Evolutionary conservation across 805 yeast genomes (phyloP).

Genomic region (Torulaspora indica): DNA sequence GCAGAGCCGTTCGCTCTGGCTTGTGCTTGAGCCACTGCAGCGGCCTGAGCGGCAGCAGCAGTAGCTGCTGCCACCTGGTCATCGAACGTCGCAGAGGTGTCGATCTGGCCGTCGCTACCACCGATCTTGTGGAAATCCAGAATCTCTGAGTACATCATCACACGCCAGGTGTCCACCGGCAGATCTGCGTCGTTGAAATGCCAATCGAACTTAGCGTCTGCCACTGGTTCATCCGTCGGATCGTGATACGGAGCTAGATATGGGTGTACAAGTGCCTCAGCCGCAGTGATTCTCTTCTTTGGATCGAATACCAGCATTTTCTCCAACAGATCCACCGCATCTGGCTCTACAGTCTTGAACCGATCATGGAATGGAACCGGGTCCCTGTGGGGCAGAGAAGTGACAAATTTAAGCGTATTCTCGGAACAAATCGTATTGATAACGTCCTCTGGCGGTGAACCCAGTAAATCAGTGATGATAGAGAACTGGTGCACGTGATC

Average conservation of each 20-base stretch:
- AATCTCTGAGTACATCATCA: conserved; percentile 97
- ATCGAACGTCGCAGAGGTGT: conserved; percentile 35
- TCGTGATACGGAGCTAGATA: conserved; percentile 95
- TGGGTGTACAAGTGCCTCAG: conserved; percentile 82
- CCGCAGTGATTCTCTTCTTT: conserved; percentile 87
- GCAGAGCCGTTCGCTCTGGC: conserved; percentile 4
- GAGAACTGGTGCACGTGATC: conserved; percentile 98
- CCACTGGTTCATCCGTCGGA: conserved; percentile 94
- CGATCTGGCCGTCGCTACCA: conserved; percentile 38
- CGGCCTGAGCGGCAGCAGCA: conserved; percentile 37
- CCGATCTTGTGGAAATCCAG: conserved; percentile 92
- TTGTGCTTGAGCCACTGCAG: conserved; percentile 28
- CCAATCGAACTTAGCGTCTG: conserved; percentile 94
- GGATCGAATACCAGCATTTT: conserved; percentile 95
- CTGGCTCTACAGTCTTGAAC: conserved; percentile 73
- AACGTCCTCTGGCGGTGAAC: conserved; percentile 94
- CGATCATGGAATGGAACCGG: conserved; percentile 84
- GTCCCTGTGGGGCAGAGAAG: conserved; percentile 86
- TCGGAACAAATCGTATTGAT: conserved; percentile 94
- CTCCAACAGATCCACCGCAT: conserved; percentile 81
- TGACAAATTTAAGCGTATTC: conserved; percentile 89
- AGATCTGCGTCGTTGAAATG: conserved; percentile 95
- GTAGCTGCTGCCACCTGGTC: conserved; percentile 38
- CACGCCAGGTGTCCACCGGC: conserved; percentile 98
- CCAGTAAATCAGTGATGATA: conserved; percentile 91